A percentile compares a stretch with the other conserved stretches of the same genome.
These are phyloP conservation scores for Aspergillus terreus DNA, from an alignment of 2,329 filamentous ascomycete genomes.

Conservation along the genomic window DNA sequence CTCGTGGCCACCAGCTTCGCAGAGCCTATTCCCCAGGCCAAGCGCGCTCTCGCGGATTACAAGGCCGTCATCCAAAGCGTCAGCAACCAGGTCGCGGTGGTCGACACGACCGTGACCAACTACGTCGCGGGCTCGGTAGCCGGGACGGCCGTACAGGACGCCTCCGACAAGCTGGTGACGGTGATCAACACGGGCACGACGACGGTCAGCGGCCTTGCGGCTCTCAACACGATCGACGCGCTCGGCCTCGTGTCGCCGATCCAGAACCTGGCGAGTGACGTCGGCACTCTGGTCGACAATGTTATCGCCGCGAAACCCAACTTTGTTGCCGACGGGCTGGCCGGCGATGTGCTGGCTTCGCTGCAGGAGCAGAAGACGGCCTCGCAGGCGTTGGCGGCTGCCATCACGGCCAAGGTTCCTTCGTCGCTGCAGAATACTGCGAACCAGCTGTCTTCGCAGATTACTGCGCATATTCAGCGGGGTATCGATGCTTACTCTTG, in stretches of 20 bases:
- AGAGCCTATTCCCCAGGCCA: constrained; percentile 9
- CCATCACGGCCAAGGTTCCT: constrained; percentile 10
- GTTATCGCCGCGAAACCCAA: constrained; percentile 8
- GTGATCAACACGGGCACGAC: constrained; percentile 8
- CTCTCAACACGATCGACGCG: constrained; percentile 6
- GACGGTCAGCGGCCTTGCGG: not conserved
- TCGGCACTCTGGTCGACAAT: constrained; percentile 5
- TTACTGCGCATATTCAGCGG: constrained; percentile 5
- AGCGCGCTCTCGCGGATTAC: constrained; percentile 10
- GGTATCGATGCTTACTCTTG: constrained; percentile 9
- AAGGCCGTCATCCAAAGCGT: constrained; percentile 5
- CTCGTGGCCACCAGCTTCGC: constrained; percentile 7
- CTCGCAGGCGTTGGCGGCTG: constrained; percentile 2
- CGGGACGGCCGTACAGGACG: constrained; percentile 3
- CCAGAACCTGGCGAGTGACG: constrained; percentile 5
- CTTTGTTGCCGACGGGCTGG: constrained; percentile 3
- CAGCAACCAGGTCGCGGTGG: constrained; percentile 6
- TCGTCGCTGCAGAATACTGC: constrained; percentile 4
- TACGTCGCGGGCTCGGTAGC: constrained; percentile 6
- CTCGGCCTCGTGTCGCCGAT: constrained; percentile 8
- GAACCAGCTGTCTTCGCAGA: not conserved
- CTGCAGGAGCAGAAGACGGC: constrained; percentile 7
- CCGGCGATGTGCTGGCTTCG: constrained; percentile 2
- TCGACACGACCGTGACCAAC: constrained; percentile 4
- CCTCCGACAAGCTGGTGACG: constrained; percentile 3